These are phyloP conservation scores for Cystofilobasidium bisporidii DNA, from an alignment of 768 basidiomycete genomes.

Conservation along the genomic window DNA sequence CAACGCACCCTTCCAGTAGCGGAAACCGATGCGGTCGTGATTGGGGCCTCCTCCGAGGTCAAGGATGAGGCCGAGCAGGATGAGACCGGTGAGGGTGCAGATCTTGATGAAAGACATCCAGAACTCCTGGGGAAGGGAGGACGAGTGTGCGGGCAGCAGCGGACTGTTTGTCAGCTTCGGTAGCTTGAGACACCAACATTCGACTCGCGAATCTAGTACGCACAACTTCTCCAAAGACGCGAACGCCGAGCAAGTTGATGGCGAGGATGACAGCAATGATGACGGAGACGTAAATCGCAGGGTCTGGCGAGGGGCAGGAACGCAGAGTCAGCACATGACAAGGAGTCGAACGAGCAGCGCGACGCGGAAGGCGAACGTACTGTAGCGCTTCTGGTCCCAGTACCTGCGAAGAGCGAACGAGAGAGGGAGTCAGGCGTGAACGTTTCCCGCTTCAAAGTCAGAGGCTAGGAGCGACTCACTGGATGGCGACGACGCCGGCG, in stretches of 20 bases:
- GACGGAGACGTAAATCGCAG: slow-evolving; percentile 52
- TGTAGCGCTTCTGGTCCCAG: slow-evolving; percentile 35
- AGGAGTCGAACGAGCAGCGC: too few species aligned
- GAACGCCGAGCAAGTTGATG: slow-evolving; percentile 55
- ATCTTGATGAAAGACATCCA: slow-evolving; percentile 39
- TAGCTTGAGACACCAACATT: too few species aligned
- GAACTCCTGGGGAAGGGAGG: slow-evolving; percentile 42
- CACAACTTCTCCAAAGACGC: slow-evolving; percentile 55
- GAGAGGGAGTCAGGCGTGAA: not conserved
- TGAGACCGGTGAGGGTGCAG: slow-evolving; percentile 31
- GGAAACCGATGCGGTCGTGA: slow-evolving; percentile 17
- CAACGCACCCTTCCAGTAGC: slow-evolving; percentile 15
- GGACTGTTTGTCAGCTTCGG: too few species aligned
- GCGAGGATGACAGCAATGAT: slow-evolving; percentile 44
- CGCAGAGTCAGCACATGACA: too few species aligned
- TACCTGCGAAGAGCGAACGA: not conserved
- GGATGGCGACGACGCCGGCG: slow-evolving; percentile 50
- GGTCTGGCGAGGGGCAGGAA: slow-evolving; percentile 31
- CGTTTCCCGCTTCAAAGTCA: too few species aligned
- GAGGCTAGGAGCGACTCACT: slow-evolving; percentile 43
- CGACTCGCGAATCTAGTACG: too few species aligned
- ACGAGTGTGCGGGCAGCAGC: too few species aligned
- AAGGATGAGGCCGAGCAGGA: slow-evolving; percentile 48
- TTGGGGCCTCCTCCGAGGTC: slow-evolving; percentile 48
- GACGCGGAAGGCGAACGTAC: too few species aligned